phyloP scores from a whole-genome alignment of 2,329 filamentous ascomycete species.

The Claviceps citrina region DNA sequence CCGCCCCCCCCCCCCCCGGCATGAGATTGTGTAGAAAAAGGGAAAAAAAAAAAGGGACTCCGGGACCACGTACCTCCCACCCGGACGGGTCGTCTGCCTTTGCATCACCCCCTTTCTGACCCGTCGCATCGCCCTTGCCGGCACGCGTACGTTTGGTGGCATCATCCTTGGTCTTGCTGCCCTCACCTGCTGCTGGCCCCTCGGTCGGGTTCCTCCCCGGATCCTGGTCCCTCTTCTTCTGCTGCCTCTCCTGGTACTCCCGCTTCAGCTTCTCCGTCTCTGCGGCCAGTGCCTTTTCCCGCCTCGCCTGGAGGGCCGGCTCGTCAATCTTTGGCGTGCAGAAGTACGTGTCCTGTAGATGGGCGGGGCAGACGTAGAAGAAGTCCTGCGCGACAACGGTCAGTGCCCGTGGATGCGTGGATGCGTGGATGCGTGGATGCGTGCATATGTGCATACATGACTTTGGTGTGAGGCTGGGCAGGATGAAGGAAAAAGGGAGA shows the following conservation, averaged over 20 bases:
- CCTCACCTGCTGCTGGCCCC: constrained; percentile 21
- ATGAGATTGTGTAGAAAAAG: too few species aligned
- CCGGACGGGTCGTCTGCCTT: too few species aligned
- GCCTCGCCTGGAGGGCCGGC: constrained; percentile 45
- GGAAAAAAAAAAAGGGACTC: too few species aligned
- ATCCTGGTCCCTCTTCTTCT: constrained; percentile 53
- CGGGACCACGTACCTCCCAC: too few species aligned
- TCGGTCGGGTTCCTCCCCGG: constrained; percentile 32
- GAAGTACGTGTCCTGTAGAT: constrained; percentile 72
- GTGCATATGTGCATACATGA: too few species aligned
- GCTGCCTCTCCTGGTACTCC: constrained; percentile 61
- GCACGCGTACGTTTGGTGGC: too few species aligned
- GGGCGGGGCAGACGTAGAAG: constrained; percentile 76
- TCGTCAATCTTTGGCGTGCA: constrained; percentile 60
- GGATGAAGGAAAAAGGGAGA: not conserved
- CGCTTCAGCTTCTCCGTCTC: constrained; percentile 53
- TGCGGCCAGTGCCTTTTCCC: constrained; percentile 46
- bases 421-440: too few species aligned
- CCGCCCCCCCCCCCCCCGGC: too few species aligned
- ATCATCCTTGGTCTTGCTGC: constrained; percentile 18
- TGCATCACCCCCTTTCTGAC: constrained; percentile 12
- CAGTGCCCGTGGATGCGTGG: too few species aligned
- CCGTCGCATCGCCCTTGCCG: constrained; percentile 12
- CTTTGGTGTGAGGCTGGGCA: not conserved
- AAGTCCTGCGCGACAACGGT: constrained; percentile 42